phyloP scores from a whole-genome alignment of 2,329 filamentous ascomycete species.

The Calonectria crousiana region DNA sequence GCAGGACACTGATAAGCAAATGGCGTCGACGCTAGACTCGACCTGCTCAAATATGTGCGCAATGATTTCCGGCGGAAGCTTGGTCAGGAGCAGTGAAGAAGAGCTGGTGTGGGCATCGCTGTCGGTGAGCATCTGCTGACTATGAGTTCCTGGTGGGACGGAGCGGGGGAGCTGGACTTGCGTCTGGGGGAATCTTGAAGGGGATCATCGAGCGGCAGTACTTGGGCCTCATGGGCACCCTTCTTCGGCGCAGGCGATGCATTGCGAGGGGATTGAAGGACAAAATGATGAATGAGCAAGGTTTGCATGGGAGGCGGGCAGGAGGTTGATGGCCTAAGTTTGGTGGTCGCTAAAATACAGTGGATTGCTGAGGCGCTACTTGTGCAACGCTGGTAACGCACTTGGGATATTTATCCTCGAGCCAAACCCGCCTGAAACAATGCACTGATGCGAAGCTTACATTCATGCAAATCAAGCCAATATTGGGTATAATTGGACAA shows the following conservation, averaged over 20 bases:
- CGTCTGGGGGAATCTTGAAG: constrained; percentile 29
- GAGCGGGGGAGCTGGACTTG: constrained; percentile 13
- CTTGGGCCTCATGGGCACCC: not conserved
- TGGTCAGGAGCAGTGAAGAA: constrained; percentile 27
- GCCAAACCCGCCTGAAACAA: not conserved
- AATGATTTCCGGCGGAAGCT: constrained; percentile 45
- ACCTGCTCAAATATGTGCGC: constrained; percentile 36
- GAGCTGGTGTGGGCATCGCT: not conserved
- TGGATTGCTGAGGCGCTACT: not conserved
- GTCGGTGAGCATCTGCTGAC: constrained; percentile 22
- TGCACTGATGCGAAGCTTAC: not conserved
- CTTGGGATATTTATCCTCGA: not conserved
- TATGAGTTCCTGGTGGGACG: not conserved
- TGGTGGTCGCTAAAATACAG: not conserved
- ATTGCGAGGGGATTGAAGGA: not conserved
- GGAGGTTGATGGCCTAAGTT: not conserved
- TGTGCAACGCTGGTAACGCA: not conserved
- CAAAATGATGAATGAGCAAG: not conserved
- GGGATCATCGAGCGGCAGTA: not conserved
- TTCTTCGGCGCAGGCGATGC: not conserved
- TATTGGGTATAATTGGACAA: not conserved
- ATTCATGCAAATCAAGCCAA: not conserved
- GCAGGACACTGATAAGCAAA: constrained; percentile 37
- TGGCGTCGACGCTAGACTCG: constrained; percentile 21
- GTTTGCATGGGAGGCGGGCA: not conserved